Percentiles rank a stretch among this genome's conserved stretches.
Evolutionary conservation across 2,329 filamentous ascomycete species (phyloP).

Genomic region (Pyrenochaeta sp.): DNA sequence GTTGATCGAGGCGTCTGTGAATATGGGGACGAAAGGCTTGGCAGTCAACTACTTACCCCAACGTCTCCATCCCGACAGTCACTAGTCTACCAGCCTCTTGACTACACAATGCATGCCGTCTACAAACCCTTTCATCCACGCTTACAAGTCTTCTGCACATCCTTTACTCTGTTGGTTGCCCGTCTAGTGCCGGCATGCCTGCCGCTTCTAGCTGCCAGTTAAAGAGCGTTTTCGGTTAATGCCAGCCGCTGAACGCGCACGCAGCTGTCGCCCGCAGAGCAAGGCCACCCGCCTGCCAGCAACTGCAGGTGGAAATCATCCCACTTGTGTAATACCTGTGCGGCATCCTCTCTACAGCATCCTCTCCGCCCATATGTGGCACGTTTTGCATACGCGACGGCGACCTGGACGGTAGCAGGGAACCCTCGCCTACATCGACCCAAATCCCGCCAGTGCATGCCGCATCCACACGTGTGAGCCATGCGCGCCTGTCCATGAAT

Average conservation of each 20-base stretch:
- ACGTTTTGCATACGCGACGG: too few relatives aligned
- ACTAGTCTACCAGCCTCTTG: neutral
- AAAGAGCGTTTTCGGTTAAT: constrained; percentile 6
- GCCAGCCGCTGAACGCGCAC: constrained; percentile 5
- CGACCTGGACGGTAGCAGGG: too few relatives aligned
- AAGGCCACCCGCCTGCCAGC: constrained; percentile 2
- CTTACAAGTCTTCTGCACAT: neutral
- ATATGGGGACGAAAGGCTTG: too few relatives aligned
- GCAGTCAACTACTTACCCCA: too few relatives aligned
- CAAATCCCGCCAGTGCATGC: constrained; percentile 5
- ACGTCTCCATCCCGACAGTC: too few relatives aligned
- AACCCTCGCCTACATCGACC: too few relatives aligned
- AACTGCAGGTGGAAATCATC: constrained; percentile 1
- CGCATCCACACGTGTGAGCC: constrained; percentile 10
- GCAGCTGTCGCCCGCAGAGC: constrained; percentile 7
- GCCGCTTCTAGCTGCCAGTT: constrained; percentile 4
- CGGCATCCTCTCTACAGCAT: too few relatives aligned
- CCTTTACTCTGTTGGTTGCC: neutral
- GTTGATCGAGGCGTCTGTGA: too few relatives aligned
- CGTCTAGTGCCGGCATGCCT: constrained; percentile 1
- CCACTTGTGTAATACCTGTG: neutral
- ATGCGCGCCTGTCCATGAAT: constrained; percentile 11
- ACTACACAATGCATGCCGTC: neutral
- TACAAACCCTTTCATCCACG: too few relatives aligned
- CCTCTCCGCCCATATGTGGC: too few relatives aligned